Percentiles rank a stretch among this genome's conserved stretches.
These are phyloP conservation scores for Diaporthe australafricana DNA, from an alignment of 2,329 filamentous ascomycete genomes.

Conservation along the genomic window DNA sequence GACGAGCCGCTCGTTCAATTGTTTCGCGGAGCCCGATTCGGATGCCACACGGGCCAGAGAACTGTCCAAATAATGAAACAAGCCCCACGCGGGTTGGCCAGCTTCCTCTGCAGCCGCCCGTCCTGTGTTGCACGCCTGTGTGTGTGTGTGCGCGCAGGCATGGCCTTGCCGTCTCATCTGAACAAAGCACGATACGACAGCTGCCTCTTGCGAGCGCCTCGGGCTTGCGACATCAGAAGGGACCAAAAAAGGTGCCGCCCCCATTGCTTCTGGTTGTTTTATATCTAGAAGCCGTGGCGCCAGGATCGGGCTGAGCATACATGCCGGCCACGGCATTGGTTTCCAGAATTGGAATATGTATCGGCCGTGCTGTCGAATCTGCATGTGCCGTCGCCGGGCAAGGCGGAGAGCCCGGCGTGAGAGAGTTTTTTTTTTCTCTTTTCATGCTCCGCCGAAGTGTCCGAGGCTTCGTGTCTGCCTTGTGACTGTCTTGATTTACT, in stretches of 20 bases:
- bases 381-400: not conserved
- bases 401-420: not conserved
- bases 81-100: not conserved
- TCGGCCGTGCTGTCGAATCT: not conserved
- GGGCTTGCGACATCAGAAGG: not conserved
- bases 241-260: too few relatives aligned
- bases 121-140: too few relatives aligned
- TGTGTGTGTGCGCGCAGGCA: too few relatives aligned
- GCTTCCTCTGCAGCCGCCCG: not conserved
- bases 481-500: not conserved
- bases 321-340: not conserved
- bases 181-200: conserved; percentile 19
- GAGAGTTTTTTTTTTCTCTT: not conserved
- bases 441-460: not conserved
- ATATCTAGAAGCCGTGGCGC: not conserved
- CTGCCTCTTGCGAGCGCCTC: conserved; percentile 4
- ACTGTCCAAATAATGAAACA: conserved; percentile 3
- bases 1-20: not conserved
- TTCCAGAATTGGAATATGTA: not conserved
- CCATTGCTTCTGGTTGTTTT: conserved; percentile 12
- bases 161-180: conserved; percentile 28
- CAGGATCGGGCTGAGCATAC: not conserved
- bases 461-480: not conserved
- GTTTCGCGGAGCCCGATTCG: conserved; percentile 15
- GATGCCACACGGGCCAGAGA: conserved; percentile 12